These are phyloP conservation scores for Bisporella sp. DNA, from an alignment of 2,329 filamentous ascomycete species.

Conservation along the genomic window DNA sequence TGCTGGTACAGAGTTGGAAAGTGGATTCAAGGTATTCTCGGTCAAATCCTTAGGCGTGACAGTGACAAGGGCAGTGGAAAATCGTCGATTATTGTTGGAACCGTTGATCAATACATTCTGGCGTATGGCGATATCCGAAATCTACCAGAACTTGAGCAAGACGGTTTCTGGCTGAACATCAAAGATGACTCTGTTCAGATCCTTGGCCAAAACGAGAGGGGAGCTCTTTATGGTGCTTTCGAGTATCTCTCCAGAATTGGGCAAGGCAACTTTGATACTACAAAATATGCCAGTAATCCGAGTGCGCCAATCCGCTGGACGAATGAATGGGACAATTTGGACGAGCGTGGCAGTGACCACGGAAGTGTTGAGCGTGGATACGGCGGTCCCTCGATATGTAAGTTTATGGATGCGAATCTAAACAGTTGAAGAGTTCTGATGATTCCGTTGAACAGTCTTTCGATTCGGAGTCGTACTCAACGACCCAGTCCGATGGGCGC, in stretches of 20 bases:
- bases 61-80: slow-evolving; percentile 21
- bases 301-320: slow-evolving; percentile 59
- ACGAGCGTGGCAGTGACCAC: slow-evolving; percentile 20
- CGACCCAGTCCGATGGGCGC: slow-evolving; percentile 50
- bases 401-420: too few species aligned
- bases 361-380: slow-evolving; percentile 63
- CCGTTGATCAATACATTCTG: slow-evolving; percentile 35
- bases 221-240: slow-evolving; percentile 62
- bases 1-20: slow-evolving; percentile 51
- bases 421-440: too few species aligned
- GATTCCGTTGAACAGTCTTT: slow-evolving; percentile 38
- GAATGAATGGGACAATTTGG: slow-evolving; percentile 69
- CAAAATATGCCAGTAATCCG: slow-evolving; percentile 45
- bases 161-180: slow-evolving; percentile 55
- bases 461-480: slow-evolving; percentile 45
- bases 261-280: slow-evolving; percentile 45
- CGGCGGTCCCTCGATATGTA: slow-evolving; percentile 55
- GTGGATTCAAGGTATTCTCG: slow-evolving; percentile 51
- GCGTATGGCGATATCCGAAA: slow-evolving; percentile 28
- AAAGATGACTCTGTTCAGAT: slow-evolving; percentile 44
- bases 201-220: slow-evolving; percentile 58
- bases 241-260: slow-evolving; percentile 61
- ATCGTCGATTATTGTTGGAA: slow-evolving; percentile 40
- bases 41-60: slow-evolving; percentile 34
- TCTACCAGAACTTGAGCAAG: slow-evolving; percentile 38